Percentiles rank a stretch among this genome's conserved stretches.
Evolutionary conservation across 192 early-diverging fungal genomes (phyloP).

Genomic region (Entomortierella beljakovae): DNA sequence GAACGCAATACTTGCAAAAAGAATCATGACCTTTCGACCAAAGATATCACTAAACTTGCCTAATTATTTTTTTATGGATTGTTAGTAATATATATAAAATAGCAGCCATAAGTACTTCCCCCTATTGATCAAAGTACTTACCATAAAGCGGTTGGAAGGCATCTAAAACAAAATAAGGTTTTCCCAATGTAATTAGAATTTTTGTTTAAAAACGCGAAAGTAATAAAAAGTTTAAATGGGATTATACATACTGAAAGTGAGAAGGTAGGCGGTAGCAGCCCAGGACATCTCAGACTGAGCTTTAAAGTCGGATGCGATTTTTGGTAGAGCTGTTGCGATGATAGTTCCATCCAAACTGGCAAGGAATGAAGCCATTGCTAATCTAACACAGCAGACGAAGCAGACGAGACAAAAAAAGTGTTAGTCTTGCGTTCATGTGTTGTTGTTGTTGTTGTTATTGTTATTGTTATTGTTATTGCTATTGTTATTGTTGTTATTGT

Average conservation of each 20-base stretch:
- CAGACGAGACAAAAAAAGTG: background rate
- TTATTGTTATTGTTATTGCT: too few species aligned
- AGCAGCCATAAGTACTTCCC: too few species aligned
- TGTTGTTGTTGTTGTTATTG: background rate
- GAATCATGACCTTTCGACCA: slow-evolving; percentile 79
- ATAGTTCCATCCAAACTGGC: slow-evolving; percentile 71
- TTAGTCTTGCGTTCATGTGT: background rate
- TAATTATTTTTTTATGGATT: too few species aligned
- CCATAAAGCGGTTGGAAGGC: slow-evolving; percentile 27
- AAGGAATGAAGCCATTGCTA: slow-evolving; percentile 65
- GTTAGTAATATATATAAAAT: too few species aligned
- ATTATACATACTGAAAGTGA: slow-evolving; percentile 54
- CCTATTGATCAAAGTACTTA: background rate
- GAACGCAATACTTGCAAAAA: slow-evolving; percentile 81
- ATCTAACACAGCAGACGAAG: too few species aligned
- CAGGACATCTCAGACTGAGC: slow-evolving; percentile 73
- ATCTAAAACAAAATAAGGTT: too few species aligned
- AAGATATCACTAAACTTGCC: slow-evolving; percentile 91
- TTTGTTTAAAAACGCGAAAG: background rate
- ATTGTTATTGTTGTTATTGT: too few species aligned
- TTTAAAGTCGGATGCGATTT: slow-evolving; percentile 68
- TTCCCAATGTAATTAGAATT: too few species aligned
- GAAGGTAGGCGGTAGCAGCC: slow-evolving; percentile 80
- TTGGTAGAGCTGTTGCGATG: slow-evolving; percentile 68
- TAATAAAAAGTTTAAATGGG: background rate